These are phyloP conservation scores for Russula dissimulans DNA, from an alignment of 768 basidiomycete species.

Conservation along the genomic window DNA sequence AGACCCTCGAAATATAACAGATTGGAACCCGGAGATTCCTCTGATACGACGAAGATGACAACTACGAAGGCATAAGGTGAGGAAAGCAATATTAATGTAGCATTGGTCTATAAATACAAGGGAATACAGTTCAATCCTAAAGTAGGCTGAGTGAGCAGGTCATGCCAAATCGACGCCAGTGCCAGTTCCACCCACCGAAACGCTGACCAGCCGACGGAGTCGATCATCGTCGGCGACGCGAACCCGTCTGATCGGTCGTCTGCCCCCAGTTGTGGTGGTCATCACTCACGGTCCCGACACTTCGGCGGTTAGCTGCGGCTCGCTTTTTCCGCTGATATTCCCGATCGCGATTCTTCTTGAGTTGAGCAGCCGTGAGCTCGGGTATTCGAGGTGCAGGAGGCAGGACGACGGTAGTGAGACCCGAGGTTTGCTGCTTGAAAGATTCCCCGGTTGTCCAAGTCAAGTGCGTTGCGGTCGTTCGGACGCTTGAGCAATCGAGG, in stretches of 20 bases:
- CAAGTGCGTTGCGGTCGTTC: neutral
- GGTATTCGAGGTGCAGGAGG: constrained; percentile 62
- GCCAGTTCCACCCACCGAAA: neutral
- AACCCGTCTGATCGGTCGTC: constrained; percentile 61
- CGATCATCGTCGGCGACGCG: constrained; percentile 48
- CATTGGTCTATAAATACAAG: constrained; percentile 11
- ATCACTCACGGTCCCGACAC: constrained; percentile 61
- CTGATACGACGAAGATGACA: neutral
- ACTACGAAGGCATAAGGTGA: neutral
- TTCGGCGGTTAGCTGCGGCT: constrained; percentile 49
- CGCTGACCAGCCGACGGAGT: neutral
- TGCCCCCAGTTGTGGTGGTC: constrained; percentile 39
- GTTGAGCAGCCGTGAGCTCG: constrained; percentile 60
- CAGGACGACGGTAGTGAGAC: constrained; percentile 67
- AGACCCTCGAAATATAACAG: constrained; percentile 33
- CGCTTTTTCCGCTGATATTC: constrained; percentile 77
- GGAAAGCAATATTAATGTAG: neutral
- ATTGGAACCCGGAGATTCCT: neutral
- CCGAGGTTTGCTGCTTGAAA: constrained; percentile 58
- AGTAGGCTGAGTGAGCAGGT: neutral
- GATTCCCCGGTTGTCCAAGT: neutral
- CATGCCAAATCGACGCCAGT: neutral
- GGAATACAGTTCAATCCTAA: constrained; percentile 3
- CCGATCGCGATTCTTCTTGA: constrained; percentile 70
- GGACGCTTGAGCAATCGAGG: neutral